Conservation (phyloP, 129 eudicot genomes). For the Glebionis coronaria region DNA sequence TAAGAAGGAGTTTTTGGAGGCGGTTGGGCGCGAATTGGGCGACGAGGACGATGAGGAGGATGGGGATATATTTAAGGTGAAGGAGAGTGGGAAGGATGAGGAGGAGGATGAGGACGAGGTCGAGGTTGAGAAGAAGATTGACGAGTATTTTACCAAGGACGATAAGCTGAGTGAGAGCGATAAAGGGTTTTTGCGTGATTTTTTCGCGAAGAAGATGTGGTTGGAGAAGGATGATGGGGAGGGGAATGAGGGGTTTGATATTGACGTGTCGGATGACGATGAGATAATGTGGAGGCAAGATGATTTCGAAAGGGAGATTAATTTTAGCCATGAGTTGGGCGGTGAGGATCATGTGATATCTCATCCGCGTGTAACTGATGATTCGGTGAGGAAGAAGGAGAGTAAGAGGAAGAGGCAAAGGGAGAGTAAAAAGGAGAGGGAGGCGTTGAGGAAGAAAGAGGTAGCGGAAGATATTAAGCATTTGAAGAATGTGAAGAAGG, state of each 20-base stretch:
- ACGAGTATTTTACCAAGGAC: constrained; percentile 73
- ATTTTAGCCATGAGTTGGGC: constrained; percentile 79
- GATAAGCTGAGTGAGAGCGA: constrained; percentile 62
- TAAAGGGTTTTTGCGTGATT: constrained; percentile 64
- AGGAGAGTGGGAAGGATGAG: constrained; percentile 21
- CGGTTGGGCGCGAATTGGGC: constrained; percentile 38
- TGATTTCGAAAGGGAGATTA: constrained; percentile 71
- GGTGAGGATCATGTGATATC: constrained; percentile 77
- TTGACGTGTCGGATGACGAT: constrained; percentile 69
- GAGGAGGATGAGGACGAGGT: constrained; percentile 48
- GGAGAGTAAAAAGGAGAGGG: constrained; percentile 58
- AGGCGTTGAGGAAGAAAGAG: no score
- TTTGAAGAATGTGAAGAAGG: constrained; percentile 85
- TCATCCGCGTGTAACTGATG: constrained; percentile 61
- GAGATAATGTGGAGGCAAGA: constrained; percentile 45
- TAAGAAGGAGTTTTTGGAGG: constrained; percentile 52
- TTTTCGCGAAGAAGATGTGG: constrained; percentile 79
- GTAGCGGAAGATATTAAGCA: constrained; percentile 83
- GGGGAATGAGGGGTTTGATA: background rate
- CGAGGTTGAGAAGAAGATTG: constrained; percentile 54
- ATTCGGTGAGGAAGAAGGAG: constrained; percentile 89
- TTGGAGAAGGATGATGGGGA: constrained; percentile 36
- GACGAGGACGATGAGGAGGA: constrained; percentile 33
- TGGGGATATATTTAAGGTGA: constrained; percentile 58
- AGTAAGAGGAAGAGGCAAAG: constrained; percentile 78